Evolutionary conservation across 768 basidiomycete genomes (phyloP).

Genomic region (Sarcomyxa edulis): DNA sequence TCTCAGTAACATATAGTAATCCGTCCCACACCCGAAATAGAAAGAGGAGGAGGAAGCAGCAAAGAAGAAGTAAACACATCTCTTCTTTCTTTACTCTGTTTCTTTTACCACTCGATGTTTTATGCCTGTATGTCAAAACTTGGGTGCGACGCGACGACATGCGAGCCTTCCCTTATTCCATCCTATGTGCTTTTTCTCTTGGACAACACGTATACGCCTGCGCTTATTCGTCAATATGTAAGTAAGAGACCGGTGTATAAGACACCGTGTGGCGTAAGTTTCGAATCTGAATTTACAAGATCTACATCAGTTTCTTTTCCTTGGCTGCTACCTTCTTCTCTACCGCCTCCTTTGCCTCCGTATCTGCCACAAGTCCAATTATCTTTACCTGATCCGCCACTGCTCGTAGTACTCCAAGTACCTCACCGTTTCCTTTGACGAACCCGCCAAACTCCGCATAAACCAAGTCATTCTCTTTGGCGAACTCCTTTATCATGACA

Average conservation of each 20-base stretch:
- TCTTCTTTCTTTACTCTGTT: conserved; percentile 13
- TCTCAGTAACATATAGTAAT: conserved; percentile 12
- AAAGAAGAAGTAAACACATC: conserved; percentile 74
- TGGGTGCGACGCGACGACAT: conserved; percentile 2
- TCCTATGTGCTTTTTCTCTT: too few species aligned
- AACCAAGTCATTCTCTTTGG: conserved; percentile 74
- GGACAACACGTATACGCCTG: too few species aligned
- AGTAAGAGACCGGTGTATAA: too few species aligned
- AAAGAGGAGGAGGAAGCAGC: conserved; percentile 89
- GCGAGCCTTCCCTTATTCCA: too few species aligned
- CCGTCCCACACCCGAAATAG: conserved; percentile 29
- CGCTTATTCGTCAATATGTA: too few species aligned
- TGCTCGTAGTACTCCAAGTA: conserved; percentile 71
- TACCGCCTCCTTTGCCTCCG: conserved; percentile 63
- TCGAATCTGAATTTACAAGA: neutral
- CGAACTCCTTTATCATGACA: conserved; percentile 80
- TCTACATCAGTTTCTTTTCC: neutral
- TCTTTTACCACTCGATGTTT: conserved; percentile 9
- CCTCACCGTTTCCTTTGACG: conserved; percentile 78
- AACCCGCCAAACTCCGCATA: conserved; percentile 89
- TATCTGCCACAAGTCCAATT: conserved; percentile 75
- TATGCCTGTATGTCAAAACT: neutral
- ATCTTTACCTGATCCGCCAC: conserved; percentile 89
- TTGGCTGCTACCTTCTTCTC: conserved; percentile 29
- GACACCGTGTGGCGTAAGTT: neutral